Evolutionary conservation across 1,139 yeast species (phyloP), one percentile per base, ranked within the genome.

Genomic region (Saccharomyces hybrid): DNA sequence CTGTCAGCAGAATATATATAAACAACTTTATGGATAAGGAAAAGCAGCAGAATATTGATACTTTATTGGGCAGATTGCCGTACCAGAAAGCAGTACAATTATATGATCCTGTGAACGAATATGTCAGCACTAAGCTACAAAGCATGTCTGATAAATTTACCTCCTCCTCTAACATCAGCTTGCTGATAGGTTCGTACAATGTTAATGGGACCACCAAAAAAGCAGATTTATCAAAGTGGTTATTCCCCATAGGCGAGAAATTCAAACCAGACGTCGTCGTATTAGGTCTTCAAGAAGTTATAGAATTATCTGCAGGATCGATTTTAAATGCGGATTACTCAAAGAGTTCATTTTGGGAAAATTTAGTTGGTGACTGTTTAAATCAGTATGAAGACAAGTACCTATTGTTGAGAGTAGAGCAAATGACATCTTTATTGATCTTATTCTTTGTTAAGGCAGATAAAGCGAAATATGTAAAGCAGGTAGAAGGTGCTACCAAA

Each of bases 21-120:
- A 93, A 93, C 72, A 91, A 95, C 58, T 95, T 95, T 73, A 90
- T 90, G 59, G 99, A 95, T 72, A 88, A 88, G 62, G 86, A 84
- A 47, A 87, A 91, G 59, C 99, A 95, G 68, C 80, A 83, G 24
- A 86, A 90, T 1, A 90, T 93, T 66, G 99, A 95, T 68, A 75
- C 86, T 14, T 72, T 95, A 47, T 75, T 95, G 41, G 99, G 99
- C 0, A 80, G 90, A 58, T 78, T 86, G 11, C 86, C 85, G 51
- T 82, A 83, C 52, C 93, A 91, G 56, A 64, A 65, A 4, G 79
- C 86, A 1, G 98, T 93, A 1, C 73, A 78, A 49, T 78, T 95
- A 28, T 90, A 83, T 66, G 98, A 95, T 69, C 99, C 99, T 0
- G 82, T 89, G 42, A 84, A 83, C 59, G 98, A 93, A 55, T 88